phyloP scores from a whole-genome alignment of 257 asterid species.

The Primulina huaijiensis region DNA sequence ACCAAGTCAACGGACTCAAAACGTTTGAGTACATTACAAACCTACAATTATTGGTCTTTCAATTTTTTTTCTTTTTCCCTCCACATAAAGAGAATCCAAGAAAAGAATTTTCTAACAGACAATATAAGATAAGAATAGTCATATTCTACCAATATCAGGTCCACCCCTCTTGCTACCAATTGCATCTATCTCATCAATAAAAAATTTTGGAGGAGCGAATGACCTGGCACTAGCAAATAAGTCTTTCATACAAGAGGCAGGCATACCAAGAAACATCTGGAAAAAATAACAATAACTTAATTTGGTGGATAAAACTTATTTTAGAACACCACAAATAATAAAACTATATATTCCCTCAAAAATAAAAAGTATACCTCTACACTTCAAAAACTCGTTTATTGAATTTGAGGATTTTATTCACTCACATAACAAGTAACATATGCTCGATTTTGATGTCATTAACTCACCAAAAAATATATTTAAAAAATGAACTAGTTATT shows the following conservation, averaged over 20 bases:
- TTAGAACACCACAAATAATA: background rate
- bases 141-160: constrained; percentile 99
- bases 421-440: too few species aligned
- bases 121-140: constrained; percentile 22
- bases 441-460: too few species aligned
- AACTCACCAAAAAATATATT: too few species aligned
- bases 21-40: background rate
- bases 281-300: constrained; percentile 21
- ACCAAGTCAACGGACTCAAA: background rate
- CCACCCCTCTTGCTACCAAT: constrained; percentile 99
- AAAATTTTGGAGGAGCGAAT: constrained; percentile 91
- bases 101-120: constrained; percentile 18
- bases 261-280: constrained; percentile 99
- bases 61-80: background rate
- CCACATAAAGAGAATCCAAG: constrained; percentile 18
- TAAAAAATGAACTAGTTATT: too few species aligned
- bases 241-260: constrained; percentile 98
- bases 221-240: constrained; percentile 95
- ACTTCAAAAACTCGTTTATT: too few species aligned
- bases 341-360: too few species aligned
- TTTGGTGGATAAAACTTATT: constrained; percentile 22
- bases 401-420: too few species aligned
- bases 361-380: too few species aligned
- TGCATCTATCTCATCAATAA: constrained; percentile 98
- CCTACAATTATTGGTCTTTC: background rate